phyloP scores from a whole-genome alignment of 345 rosid species.

The Arabis hirsuta region DNA sequence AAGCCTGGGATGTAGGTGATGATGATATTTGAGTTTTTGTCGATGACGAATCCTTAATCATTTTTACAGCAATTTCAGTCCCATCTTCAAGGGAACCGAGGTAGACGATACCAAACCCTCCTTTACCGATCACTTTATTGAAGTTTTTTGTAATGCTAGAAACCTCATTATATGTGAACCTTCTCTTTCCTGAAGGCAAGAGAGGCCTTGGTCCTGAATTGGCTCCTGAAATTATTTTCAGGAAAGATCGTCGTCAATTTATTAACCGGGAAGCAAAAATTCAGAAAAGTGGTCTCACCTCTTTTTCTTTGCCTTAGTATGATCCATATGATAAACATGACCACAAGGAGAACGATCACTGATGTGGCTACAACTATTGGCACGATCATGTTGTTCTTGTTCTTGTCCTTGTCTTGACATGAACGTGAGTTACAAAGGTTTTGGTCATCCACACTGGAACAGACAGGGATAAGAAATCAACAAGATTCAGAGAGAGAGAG shows the following conservation, averaged over 20 bases:
- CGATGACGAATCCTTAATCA: slow-evolving; percentile 44
- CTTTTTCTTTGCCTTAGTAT: slow-evolving; percentile 44
- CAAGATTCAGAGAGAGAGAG: slow-evolving; percentile 7
- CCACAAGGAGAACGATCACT: slow-evolving; percentile 38
- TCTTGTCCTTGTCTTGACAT: slow-evolving; percentile 45
- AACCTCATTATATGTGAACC: slow-evolving; percentile 40
- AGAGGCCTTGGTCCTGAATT: slow-evolving; percentile 24
- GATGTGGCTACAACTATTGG: slow-evolving; percentile 45
- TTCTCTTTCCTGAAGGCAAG: slow-evolving; percentile 30
- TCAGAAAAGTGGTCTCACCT: slow-evolving; percentile 32
- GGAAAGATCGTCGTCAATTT: background rate
- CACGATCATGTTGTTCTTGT: slow-evolving; percentile 35
- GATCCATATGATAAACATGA: slow-evolving; percentile 34
- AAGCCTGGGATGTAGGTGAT: slow-evolving; percentile 38
- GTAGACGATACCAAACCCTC: slow-evolving; percentile 56
- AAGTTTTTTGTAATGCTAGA: slow-evolving; percentile 47
- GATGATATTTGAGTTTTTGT: slow-evolving; percentile 9
- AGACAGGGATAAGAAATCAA: slow-evolving; percentile 17
- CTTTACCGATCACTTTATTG: slow-evolving; percentile 45
- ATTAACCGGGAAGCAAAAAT: background rate
- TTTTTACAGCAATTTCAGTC: slow-evolving; percentile 52
- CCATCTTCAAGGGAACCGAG: slow-evolving; percentile 42
- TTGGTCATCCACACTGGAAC: slow-evolving; percentile 48
- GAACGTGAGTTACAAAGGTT: slow-evolving; percentile 49
- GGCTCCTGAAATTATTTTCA: slow-evolving; percentile 4